phyloP scores from a whole-genome alignment of 2,329 filamentous ascomycete species.

The Emydomyces testavorans region DNA sequence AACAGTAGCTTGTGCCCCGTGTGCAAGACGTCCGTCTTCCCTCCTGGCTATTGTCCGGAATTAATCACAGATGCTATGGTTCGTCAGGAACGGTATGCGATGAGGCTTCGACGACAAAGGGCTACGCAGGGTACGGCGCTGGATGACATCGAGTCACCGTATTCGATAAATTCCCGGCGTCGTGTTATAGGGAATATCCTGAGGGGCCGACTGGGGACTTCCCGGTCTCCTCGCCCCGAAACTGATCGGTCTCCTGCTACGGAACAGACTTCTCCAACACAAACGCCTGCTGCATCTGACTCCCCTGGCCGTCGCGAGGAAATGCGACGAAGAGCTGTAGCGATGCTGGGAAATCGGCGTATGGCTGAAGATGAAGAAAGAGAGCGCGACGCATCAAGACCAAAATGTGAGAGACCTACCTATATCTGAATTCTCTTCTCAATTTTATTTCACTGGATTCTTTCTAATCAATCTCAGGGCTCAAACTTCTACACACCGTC shows the following conservation, averaged over 20 bases:
- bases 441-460: not conserved
- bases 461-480: conserved; percentile 10
- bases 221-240: not conserved
- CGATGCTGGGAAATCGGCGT: conserved; percentile 14
- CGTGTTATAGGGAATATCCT: not conserved
- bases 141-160: not conserved
- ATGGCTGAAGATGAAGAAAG: conserved; percentile 18
- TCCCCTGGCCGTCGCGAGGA: conserved; percentile 6
- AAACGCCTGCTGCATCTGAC: not conserved
- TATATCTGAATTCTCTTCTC: not conserved
- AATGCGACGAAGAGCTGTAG: conserved; percentile 16
- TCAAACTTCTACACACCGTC: conserved; percentile 13
- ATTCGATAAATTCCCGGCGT: not conserved
- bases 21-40: conserved; percentile 76
- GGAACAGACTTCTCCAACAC: not conserved
- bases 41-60: conserved; percentile 51
- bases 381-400: conserved; percentile 15
- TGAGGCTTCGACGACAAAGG: conserved; percentile 1
- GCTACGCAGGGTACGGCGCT: not conserved
- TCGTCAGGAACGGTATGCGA: conserved; percentile 55
- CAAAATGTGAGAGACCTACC: conserved; percentile 17
- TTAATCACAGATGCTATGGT: conserved; percentile 78
- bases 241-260: not conserved
- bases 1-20: conserved; percentile 81
- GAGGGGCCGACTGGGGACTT: not conserved